Percentiles rank a stretch among this genome's conserved stretches.
phyloP scores from a whole-genome alignment of 1,284 basidiomycete species.

The Puccinia coronata region DNA sequence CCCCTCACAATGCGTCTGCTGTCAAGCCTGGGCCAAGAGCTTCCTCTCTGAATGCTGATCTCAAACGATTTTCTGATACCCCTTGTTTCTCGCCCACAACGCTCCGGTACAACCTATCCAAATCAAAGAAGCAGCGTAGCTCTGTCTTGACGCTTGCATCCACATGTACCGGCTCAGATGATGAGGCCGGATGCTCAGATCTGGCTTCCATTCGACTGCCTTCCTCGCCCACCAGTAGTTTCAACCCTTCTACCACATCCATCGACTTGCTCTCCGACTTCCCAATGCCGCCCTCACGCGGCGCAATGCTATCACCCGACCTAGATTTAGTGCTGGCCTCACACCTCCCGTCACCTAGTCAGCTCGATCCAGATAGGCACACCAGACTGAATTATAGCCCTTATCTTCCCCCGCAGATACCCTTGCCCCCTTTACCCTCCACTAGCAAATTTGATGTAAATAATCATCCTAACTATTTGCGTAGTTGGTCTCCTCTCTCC shows the following conservation, averaged over 20 bases:
- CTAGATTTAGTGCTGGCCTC: too few species aligned
- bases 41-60: not conserved
- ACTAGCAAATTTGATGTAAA: not conserved
- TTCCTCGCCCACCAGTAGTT: not conserved
- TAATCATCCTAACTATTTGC: not conserved
- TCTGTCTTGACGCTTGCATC: slow-evolving; percentile 9
- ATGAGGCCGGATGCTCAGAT: not conserved
- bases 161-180: not conserved
- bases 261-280: slow-evolving; percentile 15
- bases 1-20: not conserved
- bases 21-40: not conserved
- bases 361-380: not conserved
- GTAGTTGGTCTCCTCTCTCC: not conserved
- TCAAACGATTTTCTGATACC: too few species aligned
- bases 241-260: not conserved
- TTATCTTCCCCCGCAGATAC: slow-evolving; percentile 24
- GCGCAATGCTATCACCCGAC: not conserved
- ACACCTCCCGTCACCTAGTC: not conserved
- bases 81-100: not conserved
- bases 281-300: slow-evolving; percentile 6
- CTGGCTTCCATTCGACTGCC: slow-evolving; percentile 18
- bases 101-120: not conserved
- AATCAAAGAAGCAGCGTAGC: not conserved
- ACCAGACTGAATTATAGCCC: not conserved
- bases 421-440: slow-evolving; percentile 24